Base-by-base conservation (phyloP, 768 basidiomycete species). In the Rhizopogon rudus region DNA sequence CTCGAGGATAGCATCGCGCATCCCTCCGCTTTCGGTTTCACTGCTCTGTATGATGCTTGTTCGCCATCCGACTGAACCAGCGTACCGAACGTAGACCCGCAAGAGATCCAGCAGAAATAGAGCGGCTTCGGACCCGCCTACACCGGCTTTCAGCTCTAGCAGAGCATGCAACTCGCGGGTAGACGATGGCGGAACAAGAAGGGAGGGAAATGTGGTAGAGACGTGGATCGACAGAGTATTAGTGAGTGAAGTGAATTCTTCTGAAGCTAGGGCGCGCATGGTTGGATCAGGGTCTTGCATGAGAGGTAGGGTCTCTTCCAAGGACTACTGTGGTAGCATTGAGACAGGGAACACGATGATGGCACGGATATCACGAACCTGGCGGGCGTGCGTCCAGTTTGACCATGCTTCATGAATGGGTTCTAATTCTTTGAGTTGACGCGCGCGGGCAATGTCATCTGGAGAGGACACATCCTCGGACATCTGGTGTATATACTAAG, bases 141-240 rank as follows among this genome's bases (percentile, higher is more conserved):
- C 92, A 14, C 94, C 96, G 0, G 93, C 83, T 63, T 96, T 96
- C 46, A 98, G 74, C 63, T 98, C 96, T 58, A 99, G 73, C 49
- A 98, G 76, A 3, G 91, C 92, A 9, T 88, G 87, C 14, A 91
- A 74, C 3, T 79, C 68, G 0, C 74, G 72, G 1, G 91, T 92
- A 3, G 77, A 60, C 0, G 90, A 90, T 0, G 83, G 73, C 0
- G 91, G 93, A 2, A 91, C 77, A 54, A 96, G 82, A 3, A 93
- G 77, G 0, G 77, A 61, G 0, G 93, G 91, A 62, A 95, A 84
- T 0, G 77, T 81, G 1, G 61, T 58, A 6, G 70, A 61, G 45
- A 71, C 63, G 52, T 68, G 60, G 5, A 28, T 48, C 50, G 61
- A 70, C 29, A 67, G 62, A 46, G 61, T 66, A 17, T 63, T 54